Percentiles rank a stretch among this genome's conserved stretches.
phyloP scores from a whole-genome alignment of 139 green algal genomes.

The Prasinococcaceae sp. region DNA sequence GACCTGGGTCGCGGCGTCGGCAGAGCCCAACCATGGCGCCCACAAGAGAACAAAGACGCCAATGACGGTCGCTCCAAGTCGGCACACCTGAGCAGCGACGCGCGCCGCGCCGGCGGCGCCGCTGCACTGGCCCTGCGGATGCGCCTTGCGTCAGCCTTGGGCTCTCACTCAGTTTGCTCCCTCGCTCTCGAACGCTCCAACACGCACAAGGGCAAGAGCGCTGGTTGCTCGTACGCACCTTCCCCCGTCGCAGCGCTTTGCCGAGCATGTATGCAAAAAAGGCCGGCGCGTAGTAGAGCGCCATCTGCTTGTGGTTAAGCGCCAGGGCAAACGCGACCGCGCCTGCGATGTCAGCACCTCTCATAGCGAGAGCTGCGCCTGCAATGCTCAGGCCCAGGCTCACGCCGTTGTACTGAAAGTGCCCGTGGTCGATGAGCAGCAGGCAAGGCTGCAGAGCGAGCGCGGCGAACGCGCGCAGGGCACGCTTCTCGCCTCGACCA shows the following conservation, averaged over 20 bases:
- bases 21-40: constrained; percentile 50
- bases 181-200: too few relatives aligned
- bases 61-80: constrained; percentile 31
- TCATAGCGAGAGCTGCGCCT: constrained; percentile 17
- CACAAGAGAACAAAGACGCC: constrained; percentile 60
- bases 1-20: constrained; percentile 9
- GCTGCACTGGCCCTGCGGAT: too few relatives aligned
- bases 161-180: too few relatives aligned
- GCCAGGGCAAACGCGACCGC: constrained; percentile 56
- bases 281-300: constrained; percentile 80
- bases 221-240: too few relatives aligned
- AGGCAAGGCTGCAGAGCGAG: constrained; percentile 64
- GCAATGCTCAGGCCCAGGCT: constrained; percentile 54
- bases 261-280: constrained; percentile 93
- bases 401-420: constrained; percentile 97
- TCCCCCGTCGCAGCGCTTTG: constrained; percentile 48
- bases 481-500: too few relatives aligned
- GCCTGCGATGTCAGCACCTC: constrained; percentile 31
- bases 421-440: constrained; percentile 89
- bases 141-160: too few relatives aligned
- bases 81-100: constrained; percentile 24
- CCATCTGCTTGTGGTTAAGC: constrained; percentile 97
- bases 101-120: too few relatives aligned
- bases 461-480: constrained; percentile 21
- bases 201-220: too few relatives aligned